These are phyloP conservation scores for Anisodus tanguticus DNA, from an alignment of 257 asterid genomes.

Conservation along the genomic window DNA sequence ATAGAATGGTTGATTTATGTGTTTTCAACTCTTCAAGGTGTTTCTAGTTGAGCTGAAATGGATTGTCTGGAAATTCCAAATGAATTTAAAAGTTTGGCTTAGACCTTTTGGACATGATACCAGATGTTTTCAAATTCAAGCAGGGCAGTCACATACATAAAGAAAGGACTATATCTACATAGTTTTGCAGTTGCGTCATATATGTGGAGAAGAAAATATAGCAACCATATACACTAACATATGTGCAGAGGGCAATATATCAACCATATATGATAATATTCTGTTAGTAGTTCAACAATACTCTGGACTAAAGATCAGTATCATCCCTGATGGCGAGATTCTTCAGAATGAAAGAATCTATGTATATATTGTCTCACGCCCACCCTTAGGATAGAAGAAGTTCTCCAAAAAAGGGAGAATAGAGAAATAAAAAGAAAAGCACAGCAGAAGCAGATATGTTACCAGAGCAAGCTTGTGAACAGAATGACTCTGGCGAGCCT, in stretches of 20 bases:
- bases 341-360: conserved; percentile 5
- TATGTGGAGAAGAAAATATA: not conserved
- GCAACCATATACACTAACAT: conserved; percentile 11
- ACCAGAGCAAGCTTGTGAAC: conserved; percentile 97
- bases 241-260: not conserved
- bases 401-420: conserved; percentile 19
- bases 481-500: conserved; percentile 96
- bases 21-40: not conserved
- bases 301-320: not conserved
- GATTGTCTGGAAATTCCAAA: not conserved
- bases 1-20: conserved; percentile 11
- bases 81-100: not conserved
- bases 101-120: not conserved
- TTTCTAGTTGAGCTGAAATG: not conserved
- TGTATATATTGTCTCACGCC: not conserved
- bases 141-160: not conserved
- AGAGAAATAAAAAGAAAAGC: conserved; percentile 33
- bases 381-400: not conserved
- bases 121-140: not conserved
- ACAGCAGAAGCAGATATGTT: conserved; percentile 35
- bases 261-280: not conserved
- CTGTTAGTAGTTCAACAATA: not conserved
- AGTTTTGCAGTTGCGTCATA: not conserved
- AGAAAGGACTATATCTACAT: not conserved
- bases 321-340: not conserved